Percentiles rank a stretch among this genome's conserved stretches.
Evolutionary conservation across 2,329 filamentous ascomycete species (phyloP).

Genomic region (Botrytis hyacinthi): DNA sequence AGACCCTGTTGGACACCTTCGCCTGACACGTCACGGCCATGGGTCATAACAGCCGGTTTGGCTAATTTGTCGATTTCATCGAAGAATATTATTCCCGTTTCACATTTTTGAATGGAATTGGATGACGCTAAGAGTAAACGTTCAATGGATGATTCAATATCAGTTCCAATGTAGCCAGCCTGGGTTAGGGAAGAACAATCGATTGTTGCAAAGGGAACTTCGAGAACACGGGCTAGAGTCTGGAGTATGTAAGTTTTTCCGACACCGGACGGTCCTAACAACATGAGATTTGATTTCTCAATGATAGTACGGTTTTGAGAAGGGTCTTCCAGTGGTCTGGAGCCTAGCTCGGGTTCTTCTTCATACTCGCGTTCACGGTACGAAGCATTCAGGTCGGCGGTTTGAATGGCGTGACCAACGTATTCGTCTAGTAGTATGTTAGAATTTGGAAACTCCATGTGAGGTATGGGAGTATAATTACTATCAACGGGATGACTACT

Average conservation of each 20-base stretch:
- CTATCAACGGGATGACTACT: conserved; percentile 78
- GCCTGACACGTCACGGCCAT: conserved; percentile 90
- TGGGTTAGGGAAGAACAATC: conserved; percentile 96
- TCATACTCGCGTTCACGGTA: conserved; percentile 18
- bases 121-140: conserved; percentile 85
- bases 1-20: conserved; percentile 96
- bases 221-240: conserved; percentile 87
- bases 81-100: conserved; percentile 90
- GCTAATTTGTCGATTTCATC: conserved; percentile 99
- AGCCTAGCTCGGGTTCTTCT: conserved; percentile 28
- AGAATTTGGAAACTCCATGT: conserved; percentile 34
- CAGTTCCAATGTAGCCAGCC: conserved; percentile 95
- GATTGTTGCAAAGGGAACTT: conserved; percentile 91
- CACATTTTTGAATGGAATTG: conserved; percentile 79
- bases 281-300: conserved; percentile 91
- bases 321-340: conserved; percentile 24
- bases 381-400: conserved; percentile 32
- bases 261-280: conserved; percentile 89
- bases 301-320: conserved; percentile 46
- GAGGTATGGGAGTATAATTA: conserved; percentile 41
- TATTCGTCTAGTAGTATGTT: conserved; percentile 52
- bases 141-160: conserved; percentile 94
- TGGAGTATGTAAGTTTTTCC: conserved; percentile 90
- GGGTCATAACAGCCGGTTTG: conserved; percentile 68
- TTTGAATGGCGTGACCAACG: conserved; percentile 45